These are phyloP conservation scores for Salvia miltiorrhiza DNA, from an alignment of 257 asterid species.

Conservation along the genomic window DNA sequence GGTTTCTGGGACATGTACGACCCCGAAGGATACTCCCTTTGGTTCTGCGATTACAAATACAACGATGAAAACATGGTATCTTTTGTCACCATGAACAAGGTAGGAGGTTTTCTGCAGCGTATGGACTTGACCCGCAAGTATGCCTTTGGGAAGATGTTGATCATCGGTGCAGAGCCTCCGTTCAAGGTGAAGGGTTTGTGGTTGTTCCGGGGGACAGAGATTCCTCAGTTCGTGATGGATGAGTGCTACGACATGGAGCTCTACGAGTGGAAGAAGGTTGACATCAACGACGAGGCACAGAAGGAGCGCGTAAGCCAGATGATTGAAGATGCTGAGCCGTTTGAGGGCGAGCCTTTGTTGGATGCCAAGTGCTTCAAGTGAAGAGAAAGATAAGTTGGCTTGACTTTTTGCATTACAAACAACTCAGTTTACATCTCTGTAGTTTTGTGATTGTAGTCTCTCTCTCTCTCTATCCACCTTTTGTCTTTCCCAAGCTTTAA, in stretches of 20 bases:
- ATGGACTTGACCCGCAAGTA: conserved; percentile 95
- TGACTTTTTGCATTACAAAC: background rate
- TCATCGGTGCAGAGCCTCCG: conserved; percentile 74
- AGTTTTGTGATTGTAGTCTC: conserved; percentile 15
- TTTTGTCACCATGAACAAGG: conserved; percentile 88
- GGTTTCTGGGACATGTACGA: conserved; percentile 99
- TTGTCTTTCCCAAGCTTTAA: conserved; percentile 12
- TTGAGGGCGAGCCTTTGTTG: conserved; percentile 77
- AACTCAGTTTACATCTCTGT: background rate
- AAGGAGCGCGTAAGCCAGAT: conserved; percentile 85
- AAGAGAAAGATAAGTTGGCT: conserved; percentile 19
- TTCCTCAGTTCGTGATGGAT: conserved; percentile 72
- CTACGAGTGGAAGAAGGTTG: conserved; percentile 83
- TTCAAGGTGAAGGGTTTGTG: conserved; percentile 91
- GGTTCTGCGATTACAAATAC: conserved; percentile 97
- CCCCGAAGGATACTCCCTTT: conserved; percentile 92
- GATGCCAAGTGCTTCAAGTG: conserved; percentile 97
- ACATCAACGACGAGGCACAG: conserved; percentile 77
- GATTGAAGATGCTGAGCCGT: conserved; percentile 93
- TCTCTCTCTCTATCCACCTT: conserved; percentile 11
- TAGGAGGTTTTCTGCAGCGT: conserved; percentile 86
- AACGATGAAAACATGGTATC: conserved; percentile 86
- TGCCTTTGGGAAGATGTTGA: conserved; percentile 92
- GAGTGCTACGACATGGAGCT: conserved; percentile 94
- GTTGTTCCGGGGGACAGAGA: conserved; percentile 85